Base-by-base conservation (phyloP, 371 early-diverging fungal genomes). In the Umbelopsis sp. region DNA sequence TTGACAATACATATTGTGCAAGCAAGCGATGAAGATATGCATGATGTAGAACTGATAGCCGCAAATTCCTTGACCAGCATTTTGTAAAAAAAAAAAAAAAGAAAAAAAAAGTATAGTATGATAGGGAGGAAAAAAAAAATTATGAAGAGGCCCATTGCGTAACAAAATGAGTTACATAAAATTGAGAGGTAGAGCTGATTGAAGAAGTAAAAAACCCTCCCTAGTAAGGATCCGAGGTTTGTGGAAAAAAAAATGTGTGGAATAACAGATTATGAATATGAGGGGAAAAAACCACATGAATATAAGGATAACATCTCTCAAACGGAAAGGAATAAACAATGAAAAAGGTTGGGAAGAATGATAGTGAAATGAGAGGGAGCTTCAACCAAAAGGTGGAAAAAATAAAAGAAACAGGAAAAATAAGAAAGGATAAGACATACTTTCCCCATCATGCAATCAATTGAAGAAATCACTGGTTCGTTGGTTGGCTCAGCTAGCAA, bases 61-160 rank as follows among this genome's bases (percentile, higher is more conserved):
- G 57, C 57, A 57, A 57, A 18, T 57, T 57, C 57, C 57, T 29
- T 57, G 29, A 57, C 57, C 57, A 57, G 35, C 57, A 57, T 35
- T 57, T 25, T 32, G 16, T 16, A 29, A 65, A 32, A 65, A 46
- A 65, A 65, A 65, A 65, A 65, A 65, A 65, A 65, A 65, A 50
- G 18, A 65, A 65, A 44, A 48, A 65, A 65, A 24, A 46, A 46
- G 29, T 20, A 65, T 44, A 65, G 45, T 12, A 25, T 24, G 45
- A 46, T 46, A 65, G 41, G 29, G 41, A 45, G 45, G 48, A 65
- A 45, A 24, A 64, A 24, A 64, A 65, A 65, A 65, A 65, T 45
- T 44, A 48, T 25, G 46, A 44, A 44, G 41, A 29, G 65, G 45
- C 65, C 25, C 45, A 44, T 22, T 65, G 65, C 44, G 18, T 65